Conservation (phyloP, 2,329 filamentous ascomycete species). For the Fusarium coicis region DNA sequence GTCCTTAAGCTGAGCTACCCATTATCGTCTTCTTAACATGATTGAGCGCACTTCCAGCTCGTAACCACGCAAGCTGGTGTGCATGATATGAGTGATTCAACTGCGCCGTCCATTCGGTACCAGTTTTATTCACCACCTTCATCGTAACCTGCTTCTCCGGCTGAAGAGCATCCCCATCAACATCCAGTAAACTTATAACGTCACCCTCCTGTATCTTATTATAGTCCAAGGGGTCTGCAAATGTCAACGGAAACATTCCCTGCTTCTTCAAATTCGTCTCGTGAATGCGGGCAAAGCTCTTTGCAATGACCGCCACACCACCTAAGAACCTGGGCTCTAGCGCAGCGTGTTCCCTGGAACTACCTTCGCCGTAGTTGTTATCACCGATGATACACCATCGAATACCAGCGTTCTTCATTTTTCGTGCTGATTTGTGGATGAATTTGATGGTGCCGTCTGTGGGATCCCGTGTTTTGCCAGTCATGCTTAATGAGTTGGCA, state of each 20-base stretch:
- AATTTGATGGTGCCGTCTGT: constrained; percentile 73
- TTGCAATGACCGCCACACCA: constrained; percentile 82
- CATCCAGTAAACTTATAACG: constrained; percentile 9
- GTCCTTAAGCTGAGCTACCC: neutral
- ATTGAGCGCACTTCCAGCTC: constrained; percentile 26
- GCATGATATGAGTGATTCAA: constrained; percentile 23
- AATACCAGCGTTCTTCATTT: neutral
- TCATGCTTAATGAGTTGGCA: neutral
- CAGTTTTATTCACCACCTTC: constrained; percentile 1
- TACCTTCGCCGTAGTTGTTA: constrained; percentile 82
- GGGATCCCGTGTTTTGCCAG: neutral
- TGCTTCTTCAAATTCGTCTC: constrained; percentile 96
- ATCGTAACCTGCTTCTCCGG: constrained; percentile 20
- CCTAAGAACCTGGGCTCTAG: constrained; percentile 87
- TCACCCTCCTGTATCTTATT: constrained; percentile 68
- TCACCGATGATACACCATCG: constrained; percentile 33
- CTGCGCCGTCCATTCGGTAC: constrained; percentile 10
- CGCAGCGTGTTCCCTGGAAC: constrained; percentile 87
- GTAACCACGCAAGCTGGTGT: constrained; percentile 21
- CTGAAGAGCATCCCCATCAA: constrained; percentile 10
- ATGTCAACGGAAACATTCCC: constrained; percentile 66
- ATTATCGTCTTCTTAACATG: constrained; percentile 9
- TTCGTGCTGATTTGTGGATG: neutral
- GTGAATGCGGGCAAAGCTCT: constrained; percentile 88
- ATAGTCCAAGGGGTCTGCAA: constrained; percentile 78